Evolutionary conservation across 1,139 yeast species (phyloP), one percentile per base, ranked within the genome.

Genomic region (Debaryomyces singareniensis): DNA sequence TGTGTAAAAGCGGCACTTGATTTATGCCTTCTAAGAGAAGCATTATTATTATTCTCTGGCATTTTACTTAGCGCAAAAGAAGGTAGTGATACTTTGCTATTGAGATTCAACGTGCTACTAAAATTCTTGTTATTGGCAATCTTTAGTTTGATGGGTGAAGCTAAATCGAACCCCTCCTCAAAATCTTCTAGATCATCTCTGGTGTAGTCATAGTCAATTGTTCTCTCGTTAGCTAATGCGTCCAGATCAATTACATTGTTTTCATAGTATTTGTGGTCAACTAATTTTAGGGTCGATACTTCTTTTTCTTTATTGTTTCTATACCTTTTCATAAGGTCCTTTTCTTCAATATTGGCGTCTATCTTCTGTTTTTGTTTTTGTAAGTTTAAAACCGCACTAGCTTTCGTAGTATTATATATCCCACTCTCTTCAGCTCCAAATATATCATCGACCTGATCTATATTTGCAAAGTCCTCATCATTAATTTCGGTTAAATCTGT

Each of bases 391-490:
- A 41, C 44, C 24, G 42, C 38, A 32, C 52, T 44, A 29, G 51
- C 40, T 26, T 42, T 43, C 25, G 39, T 44, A 12, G 27, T 31
- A 15, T 29, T 31, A 33, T 61, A 60, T 9, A 60, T 55, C 4
- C 66, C 66, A 23, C 59, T 53, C 38, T 61, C 68, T 35, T 58
- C 62, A 27, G 51, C 48, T 5, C 66, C 68, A 39, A 64, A 62
- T 5, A 61, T 53, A 31, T 31, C 29, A 14, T 31, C 34, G n/a
- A 35, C 30, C 29, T 61, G 53, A 35, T 64, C 71, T 28, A 64
- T 40, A 26, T 62, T 67, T 30, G 62, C 69, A 37, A 65, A 61
- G 24, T 59, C 71, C 3, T 61, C 66, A 24, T 61, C 70, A 29
- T 61, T 53, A 35, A 63, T 46, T 27, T 63, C 60, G 0, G 71